These are phyloP conservation scores for Globisporangium cylindrosporum DNA, from an alignment of 352 stramenopile species.

Conservation along the genomic window DNA sequence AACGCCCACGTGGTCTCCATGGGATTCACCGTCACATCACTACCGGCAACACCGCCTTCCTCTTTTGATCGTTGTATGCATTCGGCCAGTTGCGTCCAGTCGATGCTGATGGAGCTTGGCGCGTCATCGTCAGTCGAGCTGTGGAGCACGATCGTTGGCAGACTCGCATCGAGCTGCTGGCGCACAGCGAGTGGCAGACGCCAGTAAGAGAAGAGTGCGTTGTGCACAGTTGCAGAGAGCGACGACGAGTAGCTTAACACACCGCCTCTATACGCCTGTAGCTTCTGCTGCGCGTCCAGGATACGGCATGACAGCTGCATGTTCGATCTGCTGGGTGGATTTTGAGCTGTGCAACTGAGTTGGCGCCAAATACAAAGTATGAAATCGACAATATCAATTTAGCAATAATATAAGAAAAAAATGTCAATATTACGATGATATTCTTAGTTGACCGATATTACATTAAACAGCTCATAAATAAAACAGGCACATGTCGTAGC, in stretches of 20 bases:
- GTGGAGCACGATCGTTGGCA: constrained; percentile 21
- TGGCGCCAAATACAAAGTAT: no score
- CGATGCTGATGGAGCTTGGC: constrained; percentile 9
- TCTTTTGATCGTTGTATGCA: background rate
- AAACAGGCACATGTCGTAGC: no score
- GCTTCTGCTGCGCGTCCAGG: constrained; percentile 2
- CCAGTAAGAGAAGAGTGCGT: constrained; percentile 55
- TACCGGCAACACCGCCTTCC: background rate
- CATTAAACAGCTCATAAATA: no score
- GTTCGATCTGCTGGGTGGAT: background rate
- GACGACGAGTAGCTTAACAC: constrained; percentile 25
- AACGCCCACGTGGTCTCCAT: constrained; percentile 39
- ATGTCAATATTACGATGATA: no score
- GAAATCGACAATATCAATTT: no score
- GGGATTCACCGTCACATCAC: constrained; percentile 9
- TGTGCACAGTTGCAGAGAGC: constrained; percentile 40
- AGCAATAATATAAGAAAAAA: no score
- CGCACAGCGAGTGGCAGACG: constrained; percentile 22
- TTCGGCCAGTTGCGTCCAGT: constrained; percentile 25
- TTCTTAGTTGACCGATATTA: no score
- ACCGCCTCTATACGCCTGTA: background rate
- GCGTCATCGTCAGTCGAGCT: constrained; percentile 14
- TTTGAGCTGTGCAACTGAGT: no score
- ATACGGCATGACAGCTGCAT: background rate
- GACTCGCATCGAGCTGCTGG: constrained; percentile 12